A percentile compares a stretch with the other conserved stretches of the same genome.
Evolutionary conservation across 306 rosid species (phyloP).

Genomic region (Bauhinia variegata): DNA sequence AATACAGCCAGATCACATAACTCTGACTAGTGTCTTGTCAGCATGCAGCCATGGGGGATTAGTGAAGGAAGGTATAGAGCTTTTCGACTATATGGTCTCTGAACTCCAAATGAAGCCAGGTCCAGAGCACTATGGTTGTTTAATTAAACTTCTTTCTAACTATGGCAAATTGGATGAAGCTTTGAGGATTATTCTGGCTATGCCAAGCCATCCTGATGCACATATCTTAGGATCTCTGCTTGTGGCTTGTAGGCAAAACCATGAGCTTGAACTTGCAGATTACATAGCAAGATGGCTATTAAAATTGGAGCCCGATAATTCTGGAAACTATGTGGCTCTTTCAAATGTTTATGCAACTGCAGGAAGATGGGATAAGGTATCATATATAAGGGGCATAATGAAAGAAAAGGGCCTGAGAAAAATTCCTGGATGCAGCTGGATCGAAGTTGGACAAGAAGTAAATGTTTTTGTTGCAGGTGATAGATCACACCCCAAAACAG

Average conservation of each 20-base stretch:
- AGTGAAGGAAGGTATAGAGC: slow-evolving; percentile 60
- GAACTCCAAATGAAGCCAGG: slow-evolving; percentile 58
- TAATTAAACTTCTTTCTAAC: slow-evolving; percentile 65
- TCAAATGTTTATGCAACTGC: slow-evolving; percentile 69
- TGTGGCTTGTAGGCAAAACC: slow-evolving; percentile 61
- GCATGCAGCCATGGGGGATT: slow-evolving; percentile 76
- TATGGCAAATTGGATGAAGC: slow-evolving; percentile 71
- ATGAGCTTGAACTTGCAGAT: slow-evolving; percentile 59
- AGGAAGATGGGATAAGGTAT: slow-evolving; percentile 74
- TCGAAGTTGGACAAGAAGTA: slow-evolving; percentile 67
- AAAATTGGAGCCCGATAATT: slow-evolving; percentile 68
- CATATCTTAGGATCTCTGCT: slow-evolving; percentile 74
- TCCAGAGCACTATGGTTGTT: slow-evolving; percentile 66
- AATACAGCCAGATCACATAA: slow-evolving; percentile 58
- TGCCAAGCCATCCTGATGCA: slow-evolving; percentile 76
- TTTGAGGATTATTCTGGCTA: slow-evolving; percentile 47
- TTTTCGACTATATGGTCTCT: slow-evolving; percentile 67
- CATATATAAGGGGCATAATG: slow-evolving; percentile 62
- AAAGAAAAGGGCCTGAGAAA: slow-evolving; percentile 67
- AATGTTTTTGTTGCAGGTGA: slow-evolving; percentile 71
- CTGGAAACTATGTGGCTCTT: slow-evolving; percentile 80
- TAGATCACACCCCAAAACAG: slow-evolving; percentile 65
- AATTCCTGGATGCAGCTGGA: slow-evolving; percentile 83
- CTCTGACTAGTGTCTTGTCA: slow-evolving; percentile 62
- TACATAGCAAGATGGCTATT: slow-evolving; percentile 53